Evolutionary conservation across 2,329 filamentous ascomycete species (phyloP).

Genomic region (Aureobasidium sp.): DNA sequence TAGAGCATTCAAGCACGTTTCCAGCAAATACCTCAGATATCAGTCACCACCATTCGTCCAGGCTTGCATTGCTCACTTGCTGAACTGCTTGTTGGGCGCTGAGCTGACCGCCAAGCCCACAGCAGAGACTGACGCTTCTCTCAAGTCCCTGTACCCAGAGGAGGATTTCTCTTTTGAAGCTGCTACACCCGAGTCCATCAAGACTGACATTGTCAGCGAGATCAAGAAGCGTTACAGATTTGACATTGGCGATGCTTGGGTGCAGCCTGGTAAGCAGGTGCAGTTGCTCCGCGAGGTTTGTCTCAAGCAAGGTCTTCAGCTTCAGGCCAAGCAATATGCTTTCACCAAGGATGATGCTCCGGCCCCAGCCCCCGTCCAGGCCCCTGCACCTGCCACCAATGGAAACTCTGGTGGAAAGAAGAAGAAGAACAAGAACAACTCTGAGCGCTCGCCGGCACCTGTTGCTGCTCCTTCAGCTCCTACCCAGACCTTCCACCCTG

Average conservation of each 20-base stretch:
- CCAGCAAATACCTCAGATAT: slow-evolving; percentile 68
- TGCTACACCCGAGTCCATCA: slow-evolving; percentile 64
- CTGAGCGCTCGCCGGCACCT: slow-evolving; percentile 39
- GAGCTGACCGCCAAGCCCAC: slow-evolving; percentile 68
- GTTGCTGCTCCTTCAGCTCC: slow-evolving; percentile 37
- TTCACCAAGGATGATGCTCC: slow-evolving; percentile 44
- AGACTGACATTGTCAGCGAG: slow-evolving; percentile 61
- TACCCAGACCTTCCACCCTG: slow-evolving; percentile 62
- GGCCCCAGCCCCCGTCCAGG: slow-evolving; percentile 18
- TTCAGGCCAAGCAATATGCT: slow-evolving; percentile 67
- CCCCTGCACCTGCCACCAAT: slow-evolving; percentile 25
- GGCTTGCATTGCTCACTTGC: slow-evolving; percentile 70
- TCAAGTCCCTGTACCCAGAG: slow-evolving; percentile 71
- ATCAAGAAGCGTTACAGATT: slow-evolving; percentile 68
- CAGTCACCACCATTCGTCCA: slow-evolving; percentile 73
- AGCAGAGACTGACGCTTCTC: slow-evolving; percentile 64
- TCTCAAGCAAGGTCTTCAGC: slow-evolving; percentile 81
- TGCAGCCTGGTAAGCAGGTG: slow-evolving; percentile 57
- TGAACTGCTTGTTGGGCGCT: slow-evolving; percentile 85
- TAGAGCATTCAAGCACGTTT: slow-evolving; percentile 91
- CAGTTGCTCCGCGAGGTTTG: slow-evolving; percentile 85
- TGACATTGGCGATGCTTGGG: slow-evolving; percentile 60
- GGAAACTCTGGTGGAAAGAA: slow-evolving; percentile 30
- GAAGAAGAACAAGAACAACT: slow-evolving; percentile 51
- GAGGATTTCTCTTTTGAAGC: slow-evolving; percentile 73